These are phyloP conservation scores for Sequoiadendron giganteum DNA, from an alignment of 75 land plant genomes.

Conservation along the genomic window DNA sequence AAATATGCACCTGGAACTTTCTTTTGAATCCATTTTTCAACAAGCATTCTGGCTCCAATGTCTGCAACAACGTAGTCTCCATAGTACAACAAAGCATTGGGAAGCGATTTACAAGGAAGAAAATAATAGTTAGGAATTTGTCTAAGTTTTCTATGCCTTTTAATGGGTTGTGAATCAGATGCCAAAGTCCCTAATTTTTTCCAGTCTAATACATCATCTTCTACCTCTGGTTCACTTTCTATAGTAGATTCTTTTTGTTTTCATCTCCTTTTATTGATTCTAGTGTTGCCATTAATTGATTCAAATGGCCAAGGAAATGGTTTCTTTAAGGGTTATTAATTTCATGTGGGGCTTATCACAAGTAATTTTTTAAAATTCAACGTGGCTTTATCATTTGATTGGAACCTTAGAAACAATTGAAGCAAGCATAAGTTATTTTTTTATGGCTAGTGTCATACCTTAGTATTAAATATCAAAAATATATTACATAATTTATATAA, in stretches of 20 bases:
- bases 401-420: too few species aligned
- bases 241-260: background rate
- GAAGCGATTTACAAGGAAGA: slow-evolving; percentile 59
- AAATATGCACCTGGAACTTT: slow-evolving; percentile 53
- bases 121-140: slow-evolving; percentile 73
- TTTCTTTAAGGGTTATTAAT: background rate
- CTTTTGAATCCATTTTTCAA: slow-evolving; percentile 73
- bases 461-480: too few species aligned
- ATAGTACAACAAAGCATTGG: slow-evolving; percentile 45
- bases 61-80: slow-evolving; percentile 58
- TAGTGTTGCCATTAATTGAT: background rate
- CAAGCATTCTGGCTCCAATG: slow-evolving; percentile 76
- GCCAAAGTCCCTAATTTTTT: background rate
- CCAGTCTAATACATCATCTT: slow-evolving; percentile 13
- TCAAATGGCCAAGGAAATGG: background rate
- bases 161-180: slow-evolving; percentile 10
- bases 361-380: too few species aligned
- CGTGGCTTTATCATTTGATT: too few species aligned
- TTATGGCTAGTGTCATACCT: too few species aligned
- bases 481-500: too few species aligned
- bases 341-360: too few species aligned
- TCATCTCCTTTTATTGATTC: background rate
- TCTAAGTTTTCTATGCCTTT: slow-evolving; percentile 50
- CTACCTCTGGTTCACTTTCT: background rate
- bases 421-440: too few species aligned